Evolutionary conservation across 352 stramenopile genomes (phyloP), one percentile per base, ranked within the genome.

Genomic region (Globisporangium heterothallicum): DNA sequence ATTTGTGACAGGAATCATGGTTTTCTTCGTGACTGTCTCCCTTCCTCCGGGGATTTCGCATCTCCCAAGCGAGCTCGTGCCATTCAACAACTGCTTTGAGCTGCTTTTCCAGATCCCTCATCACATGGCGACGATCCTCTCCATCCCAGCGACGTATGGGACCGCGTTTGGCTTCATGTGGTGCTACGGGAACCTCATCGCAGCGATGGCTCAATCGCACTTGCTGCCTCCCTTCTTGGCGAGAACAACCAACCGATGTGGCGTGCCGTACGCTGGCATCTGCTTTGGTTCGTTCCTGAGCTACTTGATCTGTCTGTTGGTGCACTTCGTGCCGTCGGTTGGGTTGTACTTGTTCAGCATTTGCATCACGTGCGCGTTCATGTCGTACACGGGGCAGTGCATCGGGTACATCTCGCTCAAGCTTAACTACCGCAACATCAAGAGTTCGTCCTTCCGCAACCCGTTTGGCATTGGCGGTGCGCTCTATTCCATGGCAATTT

Each of bases 161-260:
- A 84, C 66, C 3, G 69, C 66, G 5, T 79, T 72, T 42, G 72
- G 68, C 0, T 82, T 82, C 40, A 77, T 84, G 50, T 80, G 72
- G 59, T 76, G 64, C 27, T 82, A 80, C 48, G 70, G 70, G 1
- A 79, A 78, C 40, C 56, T 84, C 4, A 73, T 84, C 9, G 42
- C 62, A 1, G 59, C 70, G 10, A 81, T 84, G 70, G 73, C 70
- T 0, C 64, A 47, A 14, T 84, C 70, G 1, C 58, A 58, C 9
- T 38, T 84, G 10, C 25, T 84, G 16, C 68, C 73, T 3, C 18
- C 44, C 1, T 59, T 65, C 2, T 59, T 84, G 9, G 30, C 42
- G 6, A 61, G 52, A n/a, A 71, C 57, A 1, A 59, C 62, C 0
- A 16, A 19, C 27, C n/a, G n/a, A 0, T 51, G 45, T 19, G 61